phyloP scores from a whole-genome alignment of 495 filamentous ascomycete species.

The Neurospora hispaniola region DNA sequence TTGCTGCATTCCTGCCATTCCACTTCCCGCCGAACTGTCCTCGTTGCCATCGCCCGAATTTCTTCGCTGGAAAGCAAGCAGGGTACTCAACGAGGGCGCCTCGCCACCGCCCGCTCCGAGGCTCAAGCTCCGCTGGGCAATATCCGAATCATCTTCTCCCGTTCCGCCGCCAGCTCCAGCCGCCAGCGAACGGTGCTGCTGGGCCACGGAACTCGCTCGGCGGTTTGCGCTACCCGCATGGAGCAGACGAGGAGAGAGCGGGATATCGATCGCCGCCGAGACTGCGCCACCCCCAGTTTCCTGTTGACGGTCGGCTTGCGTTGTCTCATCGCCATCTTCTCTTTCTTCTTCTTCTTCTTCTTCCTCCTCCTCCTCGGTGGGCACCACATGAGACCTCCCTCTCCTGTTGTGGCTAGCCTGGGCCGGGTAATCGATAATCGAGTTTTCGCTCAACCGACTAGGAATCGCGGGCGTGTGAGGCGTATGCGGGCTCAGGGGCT shows the following conservation, averaged over 20 bases:
- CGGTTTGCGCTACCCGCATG: constrained; percentile 41
- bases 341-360: constrained; percentile 3
- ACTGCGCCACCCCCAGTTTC: constrained; percentile 5
- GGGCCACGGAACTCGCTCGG: constrained; percentile 70
- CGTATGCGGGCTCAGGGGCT: constrained; percentile 86
- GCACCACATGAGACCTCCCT: neutral
- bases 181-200: constrained; percentile 40
- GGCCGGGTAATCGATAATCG: constrained; percentile 62
- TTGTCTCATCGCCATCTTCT: constrained; percentile 22
- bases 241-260: constrained; percentile 60
- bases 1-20: neutral
- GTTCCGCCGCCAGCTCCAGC: constrained; percentile 20
- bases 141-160: constrained; percentile 52
- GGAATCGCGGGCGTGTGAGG: constrained; percentile 90
- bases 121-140: constrained; percentile 62
- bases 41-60: neutral
- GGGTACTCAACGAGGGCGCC: constrained; percentile 44
- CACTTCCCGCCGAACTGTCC: neutral
- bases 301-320: constrained; percentile 26
- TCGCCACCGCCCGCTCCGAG: constrained; percentile 54
- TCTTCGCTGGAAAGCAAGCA: constrained; percentile 36
- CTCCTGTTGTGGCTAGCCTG: constrained; percentile 27
- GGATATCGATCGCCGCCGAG: constrained; percentile 63
- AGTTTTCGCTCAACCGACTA: constrained; percentile 81
- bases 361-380: constrained; percentile 4